Conservation (phyloP, 139 green algal species). For the Pleodorina starrii region DNA sequence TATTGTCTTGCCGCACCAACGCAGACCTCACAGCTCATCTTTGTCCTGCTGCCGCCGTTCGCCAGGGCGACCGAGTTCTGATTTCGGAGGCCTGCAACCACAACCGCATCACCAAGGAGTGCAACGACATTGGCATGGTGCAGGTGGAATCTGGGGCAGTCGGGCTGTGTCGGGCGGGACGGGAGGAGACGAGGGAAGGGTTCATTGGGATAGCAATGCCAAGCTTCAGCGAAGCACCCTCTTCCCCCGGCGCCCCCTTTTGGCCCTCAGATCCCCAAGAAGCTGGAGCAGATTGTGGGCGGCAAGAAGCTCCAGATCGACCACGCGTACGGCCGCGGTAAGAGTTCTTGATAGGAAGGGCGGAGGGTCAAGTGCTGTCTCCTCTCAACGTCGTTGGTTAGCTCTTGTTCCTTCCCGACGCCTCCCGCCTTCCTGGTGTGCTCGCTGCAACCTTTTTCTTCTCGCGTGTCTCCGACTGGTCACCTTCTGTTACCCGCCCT, state of each 20-base stretch:
- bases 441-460: too few species aligned
- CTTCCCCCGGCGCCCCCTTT: not conserved
- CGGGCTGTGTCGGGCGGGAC: not conserved
- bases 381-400: too few species aligned
- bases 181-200: not conserved
- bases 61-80: slow-evolving; percentile 63
- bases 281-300: slow-evolving; percentile 51
- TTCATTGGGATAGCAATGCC: not conserved
- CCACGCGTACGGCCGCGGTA: slow-evolving; percentile 71
- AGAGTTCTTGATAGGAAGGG: not conserved
- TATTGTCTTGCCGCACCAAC: too few species aligned
- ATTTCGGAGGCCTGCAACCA: slow-evolving; percentile 82
- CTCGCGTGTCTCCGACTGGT: not conserved
- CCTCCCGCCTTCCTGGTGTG: not conserved
- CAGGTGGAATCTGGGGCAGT: slow-evolving; percentile 39
- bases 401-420: not conserved
- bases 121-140: slow-evolving; percentile 81
- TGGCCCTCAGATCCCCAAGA: slow-evolving; percentile 55
- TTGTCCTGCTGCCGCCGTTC: too few species aligned
- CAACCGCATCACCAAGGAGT: slow-evolving; percentile 79
- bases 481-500: not conserved
- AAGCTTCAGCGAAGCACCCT: too few species aligned
- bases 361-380: too few species aligned
- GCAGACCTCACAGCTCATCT: too few species aligned
- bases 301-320: slow-evolving; percentile 58